These are phyloP conservation scores for Isabelozyma rhagii DNA, from an alignment of 805 yeast species.

Conservation along the genomic window DNA sequence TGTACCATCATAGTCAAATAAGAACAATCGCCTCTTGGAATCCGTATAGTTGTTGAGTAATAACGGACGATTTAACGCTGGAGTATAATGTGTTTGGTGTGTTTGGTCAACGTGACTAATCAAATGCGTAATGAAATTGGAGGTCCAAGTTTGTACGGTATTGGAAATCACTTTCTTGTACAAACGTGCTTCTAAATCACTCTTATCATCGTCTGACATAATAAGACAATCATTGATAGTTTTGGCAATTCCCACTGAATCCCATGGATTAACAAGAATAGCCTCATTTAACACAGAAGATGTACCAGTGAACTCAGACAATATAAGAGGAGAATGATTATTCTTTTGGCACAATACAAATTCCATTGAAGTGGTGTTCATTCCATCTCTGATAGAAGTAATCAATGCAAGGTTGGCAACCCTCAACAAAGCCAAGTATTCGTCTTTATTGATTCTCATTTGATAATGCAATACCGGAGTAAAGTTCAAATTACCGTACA, in stretches of 20 bases:
- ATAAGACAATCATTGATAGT: conserved; percentile 68
- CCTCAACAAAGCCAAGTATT: conserved; percentile 81
- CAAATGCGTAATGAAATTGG: conserved; percentile 52
- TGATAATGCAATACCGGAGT: conserved; percentile 93
- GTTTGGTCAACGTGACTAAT: conserved; percentile 36
- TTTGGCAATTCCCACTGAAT: conserved; percentile 87
- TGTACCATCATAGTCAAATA: conserved; percentile 97
- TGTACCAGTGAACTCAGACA: conserved; percentile 93
- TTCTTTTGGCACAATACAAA: conserved; percentile 83
- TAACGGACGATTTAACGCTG: conserved; percentile 73
- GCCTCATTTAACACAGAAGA: conserved; percentile 70
- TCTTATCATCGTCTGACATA: conserved; percentile 44
- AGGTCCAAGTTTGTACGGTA: conserved; percentile 81
- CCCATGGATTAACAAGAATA: conserved; percentile 93
- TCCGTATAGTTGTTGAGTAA: conserved; percentile 56
- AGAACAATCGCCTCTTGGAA: conserved; percentile 69
- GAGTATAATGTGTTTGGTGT: conserved; percentile 50
- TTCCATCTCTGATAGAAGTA: conserved; percentile 91
- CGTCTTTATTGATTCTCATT: conserved; percentile 82
- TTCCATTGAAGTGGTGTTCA: conserved; percentile 93
- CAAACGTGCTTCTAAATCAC: conserved; percentile 47
- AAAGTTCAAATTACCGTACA: conserved; percentile 76
- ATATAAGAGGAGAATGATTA: conserved; percentile 69
- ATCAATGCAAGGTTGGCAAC: conserved; percentile 89
- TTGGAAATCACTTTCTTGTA: conserved; percentile 63